Evolutionary conservation across 2,329 filamentous ascomycete species (phyloP), one percentile per base, ranked within the genome.

Genomic region (Esteya vermicola): DNA sequence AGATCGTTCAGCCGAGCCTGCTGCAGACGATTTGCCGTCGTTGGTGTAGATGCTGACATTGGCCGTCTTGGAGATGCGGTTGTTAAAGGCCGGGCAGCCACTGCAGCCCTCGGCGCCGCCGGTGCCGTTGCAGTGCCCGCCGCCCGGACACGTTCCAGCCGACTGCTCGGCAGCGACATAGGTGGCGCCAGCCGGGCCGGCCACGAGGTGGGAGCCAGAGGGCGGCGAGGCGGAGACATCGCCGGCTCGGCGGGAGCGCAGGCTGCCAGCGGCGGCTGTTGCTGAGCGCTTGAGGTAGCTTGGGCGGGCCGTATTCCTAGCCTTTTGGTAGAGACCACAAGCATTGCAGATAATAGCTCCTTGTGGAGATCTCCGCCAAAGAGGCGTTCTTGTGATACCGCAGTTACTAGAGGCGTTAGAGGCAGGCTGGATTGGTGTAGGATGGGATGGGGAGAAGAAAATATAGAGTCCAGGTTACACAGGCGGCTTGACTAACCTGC

Each of bases 321-420:
- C 88, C 59, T 96, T 96, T 46, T 85, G 68, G 58, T 98, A 98
- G 14, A 98, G 70, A 32, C 91, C 91, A 54, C 91, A 98, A 6
- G 91, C 91, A 61, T 98, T 98, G 63, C 91, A 98, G 44, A 98
- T 96, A 22, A 86, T 95, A 40, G 85, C 82, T 23, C 91, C 91
- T 52, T 88, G 79, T 0, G 89, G 89, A 14, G 89, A 94, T 53
- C 91, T 76, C 55, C 91, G 77, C 91, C 91, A 98, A 28, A 98
- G 63, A 20, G 91, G 91, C 35, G 91, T 98, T 57, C 82, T 79
- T 39, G 86, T 95, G 14, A 91, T 96, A 43, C 81, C 81, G 57
- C 91, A 98, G 60, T 98, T 98, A 57, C 91, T 98, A 41, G 16
- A 32, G 10, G 26, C n/a, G n/a, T n/a, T n/a, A n/a, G n/a, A n/a